A percentile compares a stretch with the other conserved stretches of the same genome.
Conservation (phyloP, 164 flowering plant species). For the Magnolia officinalis region DNA sequence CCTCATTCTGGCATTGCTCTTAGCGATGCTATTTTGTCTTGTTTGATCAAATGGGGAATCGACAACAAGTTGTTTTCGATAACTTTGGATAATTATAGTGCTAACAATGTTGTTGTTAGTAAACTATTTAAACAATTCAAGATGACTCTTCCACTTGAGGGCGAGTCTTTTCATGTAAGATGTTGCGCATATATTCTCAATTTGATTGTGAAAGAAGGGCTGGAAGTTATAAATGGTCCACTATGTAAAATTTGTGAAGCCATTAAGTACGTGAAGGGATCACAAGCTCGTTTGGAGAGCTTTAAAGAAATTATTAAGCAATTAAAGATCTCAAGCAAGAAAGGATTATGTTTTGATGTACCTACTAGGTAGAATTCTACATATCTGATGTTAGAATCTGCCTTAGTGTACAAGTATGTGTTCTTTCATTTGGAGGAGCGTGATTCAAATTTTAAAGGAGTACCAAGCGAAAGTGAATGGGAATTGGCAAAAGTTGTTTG, state of each 20-base stretch:
- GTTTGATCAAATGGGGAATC: too few species aligned
- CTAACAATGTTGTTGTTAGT: background rate
- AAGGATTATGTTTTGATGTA: slow-evolving; percentile 13
- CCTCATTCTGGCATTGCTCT: background rate
- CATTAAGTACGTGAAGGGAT: background rate
- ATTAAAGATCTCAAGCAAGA: background rate
- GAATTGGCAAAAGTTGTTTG: slow-evolving; percentile 44
- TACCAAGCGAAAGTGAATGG: slow-evolving; percentile 60
- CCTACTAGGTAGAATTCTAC: slow-evolving; percentile 2
- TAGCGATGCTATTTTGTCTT: too few species aligned
- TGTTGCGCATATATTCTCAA: background rate
- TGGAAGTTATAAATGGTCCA: background rate
- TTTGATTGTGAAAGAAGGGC: background rate
- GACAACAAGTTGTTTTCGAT: background rate
- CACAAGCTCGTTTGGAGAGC: background rate
- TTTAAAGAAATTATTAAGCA: background rate
- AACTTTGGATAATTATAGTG: background rate
- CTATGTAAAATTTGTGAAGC: background rate
- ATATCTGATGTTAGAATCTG: background rate
- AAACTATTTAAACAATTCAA: too few species aligned
- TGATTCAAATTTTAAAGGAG: slow-evolving; percentile 34
- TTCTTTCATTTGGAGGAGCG: slow-evolving; percentile 37
- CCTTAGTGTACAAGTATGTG: background rate
- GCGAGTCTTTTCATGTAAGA: background rate
- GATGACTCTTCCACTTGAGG: background rate